phyloP scores from a whole-genome alignment of 148 eudicot genomes.

The Rhododendron molle region DNA sequence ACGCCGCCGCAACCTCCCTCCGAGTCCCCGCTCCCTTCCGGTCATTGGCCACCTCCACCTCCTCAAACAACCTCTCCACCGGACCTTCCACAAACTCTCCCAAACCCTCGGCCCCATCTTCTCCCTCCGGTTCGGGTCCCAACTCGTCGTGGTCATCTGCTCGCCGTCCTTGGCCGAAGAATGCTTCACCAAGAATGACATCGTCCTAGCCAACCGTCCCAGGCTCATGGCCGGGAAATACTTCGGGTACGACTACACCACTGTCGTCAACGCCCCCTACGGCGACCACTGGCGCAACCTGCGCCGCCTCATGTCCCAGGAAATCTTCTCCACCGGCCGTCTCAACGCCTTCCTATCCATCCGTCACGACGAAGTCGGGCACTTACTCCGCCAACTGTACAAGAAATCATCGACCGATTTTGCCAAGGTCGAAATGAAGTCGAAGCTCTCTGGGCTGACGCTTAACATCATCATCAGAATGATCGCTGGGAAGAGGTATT shows the following conservation, averaged over 20 bases:
- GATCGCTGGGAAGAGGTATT: not conserved
- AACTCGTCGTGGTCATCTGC: not conserved
- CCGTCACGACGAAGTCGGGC: not conserved
- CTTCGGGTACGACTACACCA: not conserved
- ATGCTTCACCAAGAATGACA: constrained; percentile 4
- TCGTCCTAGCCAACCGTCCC: not conserved
- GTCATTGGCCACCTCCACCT: constrained; percentile 3
- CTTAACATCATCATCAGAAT: not conserved
- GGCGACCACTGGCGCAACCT: constrained; percentile 6
- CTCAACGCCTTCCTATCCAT: not conserved
- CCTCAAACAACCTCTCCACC: not conserved
- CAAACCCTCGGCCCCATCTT: not conserved
- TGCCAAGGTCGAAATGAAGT: not conserved
- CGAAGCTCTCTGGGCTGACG: not conserved
- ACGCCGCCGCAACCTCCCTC: not conserved
- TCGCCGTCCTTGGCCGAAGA: not conserved
- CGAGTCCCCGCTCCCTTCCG: not conserved
- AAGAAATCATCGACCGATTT: not conserved
- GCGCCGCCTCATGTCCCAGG: not conserved
- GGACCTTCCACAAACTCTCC: not conserved
- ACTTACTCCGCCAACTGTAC: not conserved
- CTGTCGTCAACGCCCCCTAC: not conserved
- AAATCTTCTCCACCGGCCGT: not conserved
- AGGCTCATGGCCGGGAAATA: not conserved
- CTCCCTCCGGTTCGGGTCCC: not conserved